A percentile compares a stretch with the other conserved stretches of the same genome.
Conservation (phyloP, 768 basidiomycete species). For the Trametes cubensis region DNA sequence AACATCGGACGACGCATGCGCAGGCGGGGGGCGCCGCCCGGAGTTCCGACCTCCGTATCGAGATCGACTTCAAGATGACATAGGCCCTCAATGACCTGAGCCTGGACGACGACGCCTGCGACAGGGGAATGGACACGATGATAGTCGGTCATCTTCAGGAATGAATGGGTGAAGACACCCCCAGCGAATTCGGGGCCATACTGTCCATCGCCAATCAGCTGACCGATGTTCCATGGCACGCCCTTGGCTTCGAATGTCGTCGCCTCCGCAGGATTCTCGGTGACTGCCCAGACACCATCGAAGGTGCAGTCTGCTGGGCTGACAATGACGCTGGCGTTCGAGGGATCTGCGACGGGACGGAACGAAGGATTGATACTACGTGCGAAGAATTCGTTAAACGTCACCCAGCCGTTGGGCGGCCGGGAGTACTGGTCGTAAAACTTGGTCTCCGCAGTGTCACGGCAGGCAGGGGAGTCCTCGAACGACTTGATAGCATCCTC, state of each 20-base stretch:
- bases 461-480: constrained; percentile 14
- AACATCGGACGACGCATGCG: background rate
- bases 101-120: constrained; percentile 22
- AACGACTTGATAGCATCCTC: constrained; percentile 17
- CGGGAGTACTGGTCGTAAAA: constrained; percentile 6
- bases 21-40: background rate
- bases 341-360: constrained; percentile 14
- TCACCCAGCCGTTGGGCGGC: constrained; percentile 19
- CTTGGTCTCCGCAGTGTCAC: constrained; percentile 15
- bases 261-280: constrained; percentile 3
- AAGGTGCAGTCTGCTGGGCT: constrained; percentile 23
- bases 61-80: constrained; percentile 27
- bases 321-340: constrained; percentile 15
- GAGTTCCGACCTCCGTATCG: too few relatives aligned
- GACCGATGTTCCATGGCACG: constrained; percentile 24
- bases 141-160: constrained; percentile 27
- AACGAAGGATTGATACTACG: constrained; percentile 17
- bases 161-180: constrained; percentile 25
- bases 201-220: constrained; percentile 22
- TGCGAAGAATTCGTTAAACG: constrained; percentile 30
- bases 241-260: constrained; percentile 23
- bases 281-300: constrained; percentile 21
- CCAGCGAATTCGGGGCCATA: constrained; percentile 18
- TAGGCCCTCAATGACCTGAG: constrained; percentile 21
- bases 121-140: constrained; percentile 30